A percentile compares a stretch with the other conserved stretches of the same genome.
Conservation (phyloP, 2,329 filamentous ascomycete species). For the Cladorrhinum sp. region DNA sequence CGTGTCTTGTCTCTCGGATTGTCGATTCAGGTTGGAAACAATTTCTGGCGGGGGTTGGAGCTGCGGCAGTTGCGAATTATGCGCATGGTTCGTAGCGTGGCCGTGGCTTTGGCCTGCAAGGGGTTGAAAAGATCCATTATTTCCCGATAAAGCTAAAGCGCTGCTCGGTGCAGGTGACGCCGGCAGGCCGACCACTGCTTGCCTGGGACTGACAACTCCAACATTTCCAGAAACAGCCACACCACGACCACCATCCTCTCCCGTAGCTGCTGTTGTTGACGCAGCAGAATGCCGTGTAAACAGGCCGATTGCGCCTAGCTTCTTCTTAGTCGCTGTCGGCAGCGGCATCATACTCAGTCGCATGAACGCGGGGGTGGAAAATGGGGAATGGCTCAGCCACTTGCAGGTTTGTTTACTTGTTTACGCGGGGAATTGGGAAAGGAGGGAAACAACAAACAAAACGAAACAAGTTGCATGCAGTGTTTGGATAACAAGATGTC, state of each 20-base stretch:
- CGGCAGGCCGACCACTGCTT: slow-evolving; percentile 16
- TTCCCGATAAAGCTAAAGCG: slow-evolving; percentile 5
- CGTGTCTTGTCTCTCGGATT: slow-evolving; percentile 42
- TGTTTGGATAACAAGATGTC: slow-evolving; percentile 10
- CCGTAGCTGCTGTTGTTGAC: slow-evolving; percentile 18
- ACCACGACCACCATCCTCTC: slow-evolving; percentile 15
- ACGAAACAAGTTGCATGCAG: slow-evolving; percentile 11
- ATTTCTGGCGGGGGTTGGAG: slow-evolving; percentile 31
- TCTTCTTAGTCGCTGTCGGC: slow-evolving; percentile 30
- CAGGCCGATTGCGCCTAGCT: slow-evolving; percentile 35
- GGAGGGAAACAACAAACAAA: not conserved
- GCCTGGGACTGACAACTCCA: not conserved
- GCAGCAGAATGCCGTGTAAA: slow-evolving; percentile 24
- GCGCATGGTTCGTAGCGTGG: slow-evolving; percentile 13
- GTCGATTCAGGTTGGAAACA: slow-evolving; percentile 24
- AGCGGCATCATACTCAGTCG: slow-evolving; percentile 33
- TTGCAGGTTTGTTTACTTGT: slow-evolving; percentile 26
- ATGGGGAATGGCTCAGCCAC: slow-evolving; percentile 5
- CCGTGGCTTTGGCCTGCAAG: slow-evolving; percentile 6
- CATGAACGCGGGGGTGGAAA: slow-evolving; percentile 22
- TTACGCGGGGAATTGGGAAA: slow-evolving; percentile 18
- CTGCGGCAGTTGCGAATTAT: slow-evolving; percentile 16
- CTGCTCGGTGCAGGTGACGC: slow-evolving; percentile 18
- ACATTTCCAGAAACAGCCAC: not conserved
- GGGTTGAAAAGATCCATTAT: not conserved